Conservation (phyloP, 1,284 basidiomycete genomes). For the Rhodofomes roseus region DNA sequence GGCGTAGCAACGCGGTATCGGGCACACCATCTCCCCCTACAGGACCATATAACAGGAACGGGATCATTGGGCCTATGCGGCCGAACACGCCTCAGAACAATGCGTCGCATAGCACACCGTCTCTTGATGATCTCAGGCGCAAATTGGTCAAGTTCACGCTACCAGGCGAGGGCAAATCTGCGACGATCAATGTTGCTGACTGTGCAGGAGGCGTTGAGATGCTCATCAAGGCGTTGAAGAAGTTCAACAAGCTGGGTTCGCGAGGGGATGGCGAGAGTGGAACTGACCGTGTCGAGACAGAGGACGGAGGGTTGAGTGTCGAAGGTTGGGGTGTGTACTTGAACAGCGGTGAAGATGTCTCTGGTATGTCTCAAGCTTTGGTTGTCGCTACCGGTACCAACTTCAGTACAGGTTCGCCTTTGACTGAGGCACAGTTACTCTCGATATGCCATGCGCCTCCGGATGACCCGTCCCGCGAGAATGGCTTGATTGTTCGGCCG, state of each 20-base stretch:
- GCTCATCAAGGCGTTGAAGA: slow-evolving; percentile 82
- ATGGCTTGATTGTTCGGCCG: slow-evolving; percentile 75
- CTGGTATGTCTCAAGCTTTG: slow-evolving; percentile 36
- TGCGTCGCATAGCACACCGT: slow-evolving; percentile 40
- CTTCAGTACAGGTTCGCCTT: slow-evolving; percentile 48
- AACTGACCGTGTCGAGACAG: slow-evolving; percentile 49
- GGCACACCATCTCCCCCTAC: slow-evolving; percentile 48
- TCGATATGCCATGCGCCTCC: slow-evolving; percentile 83
- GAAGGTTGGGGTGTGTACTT: slow-evolving; percentile 88
- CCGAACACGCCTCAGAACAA: slow-evolving; percentile 32
- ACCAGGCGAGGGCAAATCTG: slow-evolving; percentile 72
- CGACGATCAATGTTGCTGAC: slow-evolving; percentile 76
- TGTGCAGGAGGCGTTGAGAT: slow-evolving; percentile 82
- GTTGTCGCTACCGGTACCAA: neutral
- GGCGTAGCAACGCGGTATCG: slow-evolving; percentile 30
- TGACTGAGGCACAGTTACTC: slow-evolving; percentile 84
- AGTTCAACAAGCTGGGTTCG: slow-evolving; percentile 73
- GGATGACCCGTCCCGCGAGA: slow-evolving; percentile 78
- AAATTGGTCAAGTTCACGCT: slow-evolving; percentile 86
- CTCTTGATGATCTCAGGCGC: slow-evolving; percentile 74
- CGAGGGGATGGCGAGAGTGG: slow-evolving; percentile 36
- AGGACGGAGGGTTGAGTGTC: slow-evolving; percentile 67
- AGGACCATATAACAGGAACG: slow-evolving; percentile 43
- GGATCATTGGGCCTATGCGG: slow-evolving; percentile 49
- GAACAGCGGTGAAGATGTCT: slow-evolving; percentile 52